phyloP scores from a whole-genome alignment of 208 protist genomes.

The Tritrichomonas musculus region DNA sequence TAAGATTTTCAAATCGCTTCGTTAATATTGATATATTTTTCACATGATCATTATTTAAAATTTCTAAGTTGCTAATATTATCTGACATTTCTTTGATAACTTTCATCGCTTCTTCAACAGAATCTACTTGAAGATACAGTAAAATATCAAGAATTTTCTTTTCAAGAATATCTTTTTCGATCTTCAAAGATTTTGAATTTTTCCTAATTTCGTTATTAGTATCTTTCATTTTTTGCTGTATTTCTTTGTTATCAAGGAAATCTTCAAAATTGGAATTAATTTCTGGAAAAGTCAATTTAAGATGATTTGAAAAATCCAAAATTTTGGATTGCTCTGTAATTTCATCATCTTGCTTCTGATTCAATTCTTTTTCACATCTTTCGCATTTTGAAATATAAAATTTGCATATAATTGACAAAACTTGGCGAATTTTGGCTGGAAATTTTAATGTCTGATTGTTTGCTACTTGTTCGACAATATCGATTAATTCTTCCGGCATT shows the following conservation, averaged over 20 bases:
- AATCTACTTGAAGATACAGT: not conserved
- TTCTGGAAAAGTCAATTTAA: not conserved
- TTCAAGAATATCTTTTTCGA: not conserved
- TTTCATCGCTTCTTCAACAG: not conserved
- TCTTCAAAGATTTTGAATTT: not conserved
- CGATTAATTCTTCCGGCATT: not conserved
- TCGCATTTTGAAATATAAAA: not conserved
- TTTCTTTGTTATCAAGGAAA: not conserved
- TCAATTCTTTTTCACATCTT: not conserved
- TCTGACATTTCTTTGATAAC: not conserved
- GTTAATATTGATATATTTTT: too few relatives aligned
- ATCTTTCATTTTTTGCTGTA: not conserved
- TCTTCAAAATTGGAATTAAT: not conserved
- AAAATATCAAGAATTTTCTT: not conserved
- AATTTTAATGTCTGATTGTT: not conserved
- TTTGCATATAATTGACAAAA: not conserved
- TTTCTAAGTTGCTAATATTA: not conserved
- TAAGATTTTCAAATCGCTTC: too few relatives aligned
- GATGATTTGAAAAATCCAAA: not conserved
- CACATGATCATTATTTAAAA: too few relatives aligned
- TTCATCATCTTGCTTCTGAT: not conserved
- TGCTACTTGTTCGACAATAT: not conserved
- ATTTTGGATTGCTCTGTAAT: not conserved
- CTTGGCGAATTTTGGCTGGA: not conserved
- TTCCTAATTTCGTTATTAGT: not conserved